Conservation (phyloP, 2,329 filamentous ascomycete species). For the Mycosphaerella sp. region DNA sequence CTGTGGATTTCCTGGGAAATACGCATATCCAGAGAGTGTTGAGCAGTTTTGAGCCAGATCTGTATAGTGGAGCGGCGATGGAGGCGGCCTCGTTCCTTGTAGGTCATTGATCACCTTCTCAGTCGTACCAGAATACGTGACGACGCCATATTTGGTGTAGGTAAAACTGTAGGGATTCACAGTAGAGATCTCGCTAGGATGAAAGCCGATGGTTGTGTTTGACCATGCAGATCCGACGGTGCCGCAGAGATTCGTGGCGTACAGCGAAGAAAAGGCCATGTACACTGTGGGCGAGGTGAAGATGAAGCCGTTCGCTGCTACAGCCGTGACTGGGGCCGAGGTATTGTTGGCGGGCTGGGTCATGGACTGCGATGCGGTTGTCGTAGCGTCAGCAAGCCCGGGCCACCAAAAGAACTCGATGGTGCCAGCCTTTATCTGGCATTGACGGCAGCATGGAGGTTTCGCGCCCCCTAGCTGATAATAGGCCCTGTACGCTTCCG, state of each 20-base stretch:
- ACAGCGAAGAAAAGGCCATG: slow-evolving; percentile 12
- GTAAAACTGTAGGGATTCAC: slow-evolving; percentile 7
- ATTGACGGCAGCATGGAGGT: slow-evolving; percentile 10
- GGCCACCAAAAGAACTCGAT: slow-evolving; percentile 16
- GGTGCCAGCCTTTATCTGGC: slow-evolving; percentile 10
- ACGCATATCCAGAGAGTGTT: slow-evolving; percentile 7
- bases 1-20: slow-evolving; percentile 13
- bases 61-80: slow-evolving; percentile 7
- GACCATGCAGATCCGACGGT: slow-evolving; percentile 10
- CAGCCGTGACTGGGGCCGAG: background rate
- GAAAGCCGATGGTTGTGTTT: slow-evolving; percentile 13
- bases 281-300: slow-evolving; percentile 14
- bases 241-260: slow-evolving; percentile 11
- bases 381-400: slow-evolving; percentile 6
- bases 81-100: slow-evolving; percentile 4
- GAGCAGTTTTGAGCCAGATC: slow-evolving; percentile 14
- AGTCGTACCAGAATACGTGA: background rate
- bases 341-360: background rate
- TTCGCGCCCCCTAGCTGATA: slow-evolving; percentile 10
- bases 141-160: slow-evolving; percentile 1
- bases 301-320: slow-evolving; percentile 6
- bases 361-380: background rate
- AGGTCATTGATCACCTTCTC: background rate
- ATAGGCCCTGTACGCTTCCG: slow-evolving; percentile 8
- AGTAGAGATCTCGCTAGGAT: slow-evolving; percentile 12